These are phyloP conservation scores for Seiridium unicorne DNA, from an alignment of 2,329 filamentous ascomycete species.

Conservation along the genomic window DNA sequence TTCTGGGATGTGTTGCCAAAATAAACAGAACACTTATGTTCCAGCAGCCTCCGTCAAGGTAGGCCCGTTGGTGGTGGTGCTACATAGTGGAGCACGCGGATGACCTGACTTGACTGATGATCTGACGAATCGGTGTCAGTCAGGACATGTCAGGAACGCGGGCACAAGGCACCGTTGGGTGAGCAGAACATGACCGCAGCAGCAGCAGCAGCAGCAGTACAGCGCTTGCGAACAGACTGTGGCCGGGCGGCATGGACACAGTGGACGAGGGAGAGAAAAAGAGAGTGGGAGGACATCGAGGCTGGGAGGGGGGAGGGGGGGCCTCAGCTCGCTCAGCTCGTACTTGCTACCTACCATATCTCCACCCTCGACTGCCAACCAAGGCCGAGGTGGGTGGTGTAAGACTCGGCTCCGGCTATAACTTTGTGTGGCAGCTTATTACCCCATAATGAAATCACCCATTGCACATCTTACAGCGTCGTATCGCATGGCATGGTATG, in stretches of 20 bases:
- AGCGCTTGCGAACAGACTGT: neutral
- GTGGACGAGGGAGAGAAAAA: neutral
- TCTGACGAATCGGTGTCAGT: too few relatives aligned
- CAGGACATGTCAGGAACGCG: too few relatives aligned
- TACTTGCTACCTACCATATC: neutral
- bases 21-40: too few relatives aligned
- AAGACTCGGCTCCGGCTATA: neutral
- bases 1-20: too few relatives aligned
- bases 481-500: neutral
- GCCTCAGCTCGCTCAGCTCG: conserved; percentile 5
- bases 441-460: conserved; percentile 2
- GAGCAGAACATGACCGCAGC: too few relatives aligned
- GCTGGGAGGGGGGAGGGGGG: neutral
- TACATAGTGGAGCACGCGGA: too few relatives aligned
- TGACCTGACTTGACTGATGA: too few relatives aligned
- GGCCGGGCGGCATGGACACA: neutral
- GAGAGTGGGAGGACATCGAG: neutral
- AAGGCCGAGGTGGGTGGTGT: neutral
- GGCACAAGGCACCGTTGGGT: too few relatives aligned
- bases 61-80: too few relatives aligned
- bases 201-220: neutral
- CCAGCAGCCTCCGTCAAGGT: too few relatives aligned
- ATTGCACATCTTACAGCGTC: neutral
- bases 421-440: neutral
- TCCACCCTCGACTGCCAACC: neutral